Conservation (phyloP, 2,329 filamentous ascomycete species). For the Coccinonectria pachysandricola region DNA sequence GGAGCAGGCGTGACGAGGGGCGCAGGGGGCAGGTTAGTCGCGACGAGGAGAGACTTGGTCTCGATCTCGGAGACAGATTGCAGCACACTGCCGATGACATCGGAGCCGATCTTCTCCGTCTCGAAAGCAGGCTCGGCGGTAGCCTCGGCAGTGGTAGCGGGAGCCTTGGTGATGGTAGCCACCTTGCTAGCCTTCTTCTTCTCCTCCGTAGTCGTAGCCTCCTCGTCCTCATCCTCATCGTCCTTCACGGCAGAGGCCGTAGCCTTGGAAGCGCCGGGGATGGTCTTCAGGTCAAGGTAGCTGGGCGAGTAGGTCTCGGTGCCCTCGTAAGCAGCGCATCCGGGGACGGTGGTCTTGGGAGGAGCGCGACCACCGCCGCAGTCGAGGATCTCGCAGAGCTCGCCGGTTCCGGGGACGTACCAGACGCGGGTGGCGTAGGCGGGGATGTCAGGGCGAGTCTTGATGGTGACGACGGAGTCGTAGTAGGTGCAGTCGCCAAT, state of each 20-base stretch:
- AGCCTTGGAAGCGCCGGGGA: slow-evolving; percentile 10
- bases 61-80: slow-evolving; percentile 4
- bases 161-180: slow-evolving; percentile 12
- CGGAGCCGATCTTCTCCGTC: too few relatives aligned
- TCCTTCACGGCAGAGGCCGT: slow-evolving; percentile 1
- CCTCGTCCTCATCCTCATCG: too few relatives aligned
- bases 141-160: slow-evolving; percentile 7
- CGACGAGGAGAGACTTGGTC: slow-evolving; percentile 3
- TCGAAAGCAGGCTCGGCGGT: too few relatives aligned
- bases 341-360: slow-evolving; percentile 52
- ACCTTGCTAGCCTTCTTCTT: slow-evolving; percentile 3
- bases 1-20: slow-evolving; percentile 6
- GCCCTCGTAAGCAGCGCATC: slow-evolving; percentile 45
- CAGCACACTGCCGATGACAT: too few relatives aligned
- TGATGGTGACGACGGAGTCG: slow-evolving; percentile 21
- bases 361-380: slow-evolving; percentile 58
- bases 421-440: slow-evolving; percentile 40
- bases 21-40: too few relatives aligned
- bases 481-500: slow-evolving; percentile 35
- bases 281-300: slow-evolving; percentile 31
- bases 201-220: slow-evolving; percentile 4
- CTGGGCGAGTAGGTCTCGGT: slow-evolving; percentile 43
- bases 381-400: slow-evolving; percentile 54
- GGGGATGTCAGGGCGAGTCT: slow-evolving; percentile 13
- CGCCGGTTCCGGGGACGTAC: slow-evolving; percentile 53